Evolutionary conservation across 768 basidiomycete genomes (phyloP).

Genomic region (Jaapia argillacea): DNA sequence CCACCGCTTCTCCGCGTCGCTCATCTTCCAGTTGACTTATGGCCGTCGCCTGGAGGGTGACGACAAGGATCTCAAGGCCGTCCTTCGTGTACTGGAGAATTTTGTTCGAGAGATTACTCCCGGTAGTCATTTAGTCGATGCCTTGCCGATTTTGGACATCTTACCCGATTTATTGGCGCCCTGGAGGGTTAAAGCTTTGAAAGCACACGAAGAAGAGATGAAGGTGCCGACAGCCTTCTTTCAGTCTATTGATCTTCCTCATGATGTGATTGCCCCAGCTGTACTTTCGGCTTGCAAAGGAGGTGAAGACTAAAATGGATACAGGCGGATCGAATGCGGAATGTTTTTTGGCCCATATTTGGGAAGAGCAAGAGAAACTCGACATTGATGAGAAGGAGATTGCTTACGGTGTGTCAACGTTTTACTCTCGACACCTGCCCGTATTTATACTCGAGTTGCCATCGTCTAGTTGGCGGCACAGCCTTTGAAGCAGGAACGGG

Average conservation of each 20-base stretch:
- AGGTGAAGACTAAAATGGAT: conserved; percentile 14
- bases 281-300: conserved; percentile 12
- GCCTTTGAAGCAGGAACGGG: conserved; percentile 16
- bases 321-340: conserved; percentile 6
- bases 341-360: conserved; percentile 12
- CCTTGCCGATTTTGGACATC: conserved; percentile 8
- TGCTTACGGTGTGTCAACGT: conserved; percentile 7
- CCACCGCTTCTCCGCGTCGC: background rate
- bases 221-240: conserved; percentile 2
- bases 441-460: background rate
- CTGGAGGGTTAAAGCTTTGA: conserved; percentile 9
- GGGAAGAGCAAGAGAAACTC: conserved; percentile 9
- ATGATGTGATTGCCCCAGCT: conserved; percentile 5
- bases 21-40: conserved; percentile 5
- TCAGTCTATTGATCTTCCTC: background rate
- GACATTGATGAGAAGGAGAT: conserved; percentile 6
- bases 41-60: conserved; percentile 14
- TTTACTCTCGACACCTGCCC: background rate
- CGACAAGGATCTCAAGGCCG: conserved; percentile 12
- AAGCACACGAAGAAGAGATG: conserved; percentile 8
- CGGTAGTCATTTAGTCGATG: conserved; percentile 2
- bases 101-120: conserved; percentile 16
- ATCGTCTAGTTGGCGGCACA: conserved; percentile 9
- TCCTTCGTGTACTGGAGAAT: conserved; percentile 13
- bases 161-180: conserved; percentile 8